A percentile compares a stretch with the other conserved stretches of the same genome.
phyloP scores from a whole-genome alignment of 495 filamentous ascomycete species.

The Aspergillus mulundensis region DNA sequence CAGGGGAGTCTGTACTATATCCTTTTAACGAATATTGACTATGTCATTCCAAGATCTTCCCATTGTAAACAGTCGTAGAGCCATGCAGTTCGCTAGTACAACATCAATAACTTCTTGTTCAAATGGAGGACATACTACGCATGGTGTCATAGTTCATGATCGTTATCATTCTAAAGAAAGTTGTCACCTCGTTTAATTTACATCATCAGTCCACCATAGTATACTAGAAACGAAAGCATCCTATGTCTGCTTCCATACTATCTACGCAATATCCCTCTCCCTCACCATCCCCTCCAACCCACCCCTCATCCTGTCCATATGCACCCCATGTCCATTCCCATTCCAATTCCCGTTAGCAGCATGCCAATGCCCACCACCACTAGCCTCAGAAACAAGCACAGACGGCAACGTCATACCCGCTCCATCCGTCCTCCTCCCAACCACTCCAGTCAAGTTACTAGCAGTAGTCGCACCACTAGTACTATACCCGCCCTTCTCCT shows the following conservation, averaged over 20 bases:
- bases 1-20: constrained; percentile 29
- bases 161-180: too few relatives aligned
- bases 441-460: neutral
- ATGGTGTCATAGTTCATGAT: too few relatives aligned
- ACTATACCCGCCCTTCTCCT: constrained; percentile 10
- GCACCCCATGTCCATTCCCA: too few relatives aligned
- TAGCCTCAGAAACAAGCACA: constrained; percentile 11
- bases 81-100: too few relatives aligned
- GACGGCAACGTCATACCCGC: constrained; percentile 12
- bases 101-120: too few relatives aligned
- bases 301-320: neutral
- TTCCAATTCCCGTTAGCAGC: neutral
- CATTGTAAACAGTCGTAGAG: neutral
- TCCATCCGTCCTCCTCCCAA: neutral
- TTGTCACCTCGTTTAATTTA: too few relatives aligned
- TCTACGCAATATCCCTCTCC: neutral
- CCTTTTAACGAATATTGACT: constrained; percentile 5
- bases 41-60: constrained; percentile 12
- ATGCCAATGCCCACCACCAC: neutral
- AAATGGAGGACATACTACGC: too few relatives aligned
- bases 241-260: neutral
- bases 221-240: neutral
- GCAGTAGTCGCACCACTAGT: neutral
- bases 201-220: neutral
- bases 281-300: neutral